Evolutionary conservation across 2,329 filamentous ascomycete species (phyloP).

Genomic region (Ascomycota sp.): DNA sequence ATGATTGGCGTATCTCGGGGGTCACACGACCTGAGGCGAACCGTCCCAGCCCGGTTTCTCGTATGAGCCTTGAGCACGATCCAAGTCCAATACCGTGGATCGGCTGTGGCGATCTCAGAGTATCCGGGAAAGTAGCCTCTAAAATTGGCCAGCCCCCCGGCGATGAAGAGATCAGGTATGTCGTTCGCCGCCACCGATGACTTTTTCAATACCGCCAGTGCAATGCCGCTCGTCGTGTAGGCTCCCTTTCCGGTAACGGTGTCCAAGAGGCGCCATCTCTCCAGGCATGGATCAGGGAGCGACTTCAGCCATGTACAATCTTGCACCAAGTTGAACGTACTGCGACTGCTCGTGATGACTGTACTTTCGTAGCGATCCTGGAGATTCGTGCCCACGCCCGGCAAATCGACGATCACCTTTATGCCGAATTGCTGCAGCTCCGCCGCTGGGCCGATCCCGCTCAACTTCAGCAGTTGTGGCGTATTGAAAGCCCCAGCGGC

Average conservation of each 20-base stretch:
- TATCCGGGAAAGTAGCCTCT: constrained; percentile 10
- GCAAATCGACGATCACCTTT: constrained; percentile 29
- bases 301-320: neutral
- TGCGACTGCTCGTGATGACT: constrained; percentile 1
- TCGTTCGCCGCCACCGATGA: constrained; percentile 9
- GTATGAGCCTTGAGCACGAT: constrained; percentile 35
- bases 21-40: constrained; percentile 35
- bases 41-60: constrained; percentile 37
- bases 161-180: constrained; percentile 9
- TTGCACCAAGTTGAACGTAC: neutral
- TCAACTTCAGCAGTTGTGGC: constrained; percentile 23
- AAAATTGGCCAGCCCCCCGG: constrained; percentile 9
- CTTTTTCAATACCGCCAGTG: constrained; percentile 7
- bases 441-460: constrained; percentile 18
- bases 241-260: constrained; percentile 3
- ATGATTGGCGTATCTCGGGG: constrained; percentile 42
- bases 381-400: constrained; percentile 37
- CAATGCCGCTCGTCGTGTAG: constrained; percentile 7
- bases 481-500: constrained; percentile 24
- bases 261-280: constrained; percentile 7
- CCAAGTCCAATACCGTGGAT: constrained; percentile 16
- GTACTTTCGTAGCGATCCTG: constrained; percentile 10
- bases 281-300: constrained; percentile 11
- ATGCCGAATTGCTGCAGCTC: constrained; percentile 22
- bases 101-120: constrained; percentile 1